phyloP scores from a whole-genome alignment of 2,329 filamentous ascomycete species.

The Biscogniauxia mediterranea region DNA sequence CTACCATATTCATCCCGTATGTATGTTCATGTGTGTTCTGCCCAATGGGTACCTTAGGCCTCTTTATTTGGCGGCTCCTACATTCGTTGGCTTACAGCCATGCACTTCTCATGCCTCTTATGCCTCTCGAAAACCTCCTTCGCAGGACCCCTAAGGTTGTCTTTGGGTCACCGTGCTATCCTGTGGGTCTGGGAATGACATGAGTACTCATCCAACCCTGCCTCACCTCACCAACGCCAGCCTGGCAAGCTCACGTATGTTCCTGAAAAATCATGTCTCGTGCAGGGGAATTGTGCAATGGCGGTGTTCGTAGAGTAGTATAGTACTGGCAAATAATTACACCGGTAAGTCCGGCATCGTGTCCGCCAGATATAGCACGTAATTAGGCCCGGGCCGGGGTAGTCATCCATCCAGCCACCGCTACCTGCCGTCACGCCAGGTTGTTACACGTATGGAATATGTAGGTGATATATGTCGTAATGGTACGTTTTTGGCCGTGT shows the following conservation, averaged over 20 bases:
- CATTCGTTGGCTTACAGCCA: background rate
- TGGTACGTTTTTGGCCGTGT: background rate
- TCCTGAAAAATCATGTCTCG: background rate
- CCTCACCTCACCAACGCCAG: background rate
- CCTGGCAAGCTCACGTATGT: background rate
- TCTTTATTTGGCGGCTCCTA: background rate
- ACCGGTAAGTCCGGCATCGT: background rate
- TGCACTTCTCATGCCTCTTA: background rate
- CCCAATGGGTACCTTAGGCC: background rate
- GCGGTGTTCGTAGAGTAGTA: background rate
- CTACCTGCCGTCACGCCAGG: background rate
- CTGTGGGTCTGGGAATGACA: background rate
- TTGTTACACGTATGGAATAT: background rate
- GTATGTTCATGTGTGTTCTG: background rate
- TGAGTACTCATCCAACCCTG: background rate
- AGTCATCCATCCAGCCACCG: background rate
- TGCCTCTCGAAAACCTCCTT: background rate
- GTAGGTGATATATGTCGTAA: background rate
- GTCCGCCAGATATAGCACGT: background rate
- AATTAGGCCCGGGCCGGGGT: background rate
- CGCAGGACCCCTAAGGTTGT: background rate
- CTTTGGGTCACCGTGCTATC: background rate
- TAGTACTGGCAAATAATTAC: background rate
- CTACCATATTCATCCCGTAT: background rate
- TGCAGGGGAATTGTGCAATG: background rate